phyloP scores from a whole-genome alignment of 2,329 filamentous ascomycete genomes.

The Dactylonectria macrodidyma region DNA sequence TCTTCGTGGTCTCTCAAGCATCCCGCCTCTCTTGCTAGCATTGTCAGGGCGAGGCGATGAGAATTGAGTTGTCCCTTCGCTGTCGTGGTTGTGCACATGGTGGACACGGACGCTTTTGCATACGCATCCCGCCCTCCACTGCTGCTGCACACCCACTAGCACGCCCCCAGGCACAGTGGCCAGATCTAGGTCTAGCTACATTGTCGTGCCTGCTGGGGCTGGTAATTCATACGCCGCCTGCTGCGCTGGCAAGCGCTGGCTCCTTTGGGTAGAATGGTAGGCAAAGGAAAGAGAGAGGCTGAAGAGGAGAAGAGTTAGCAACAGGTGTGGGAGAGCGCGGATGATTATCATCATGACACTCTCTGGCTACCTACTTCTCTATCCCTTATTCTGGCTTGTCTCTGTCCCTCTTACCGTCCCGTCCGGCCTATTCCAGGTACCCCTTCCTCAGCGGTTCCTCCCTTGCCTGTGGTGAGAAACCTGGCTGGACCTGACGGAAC shows the following conservation, averaged over 20 bases:
- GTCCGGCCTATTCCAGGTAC: too few relatives aligned
- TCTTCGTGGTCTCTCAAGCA: constrained; percentile 22
- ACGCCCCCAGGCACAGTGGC: constrained; percentile 14
- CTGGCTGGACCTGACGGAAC: constrained; percentile 15
- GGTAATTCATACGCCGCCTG: constrained; percentile 17
- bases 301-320: not conserved
- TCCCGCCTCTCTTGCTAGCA: constrained; percentile 29
- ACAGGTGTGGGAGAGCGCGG: not conserved
- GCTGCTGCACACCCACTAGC: not conserved
- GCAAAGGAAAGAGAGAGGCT: constrained; percentile 17
- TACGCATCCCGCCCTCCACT: constrained; percentile 18
- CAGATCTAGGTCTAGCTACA: constrained; percentile 8
- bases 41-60: constrained; percentile 26
- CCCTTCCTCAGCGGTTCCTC: constrained; percentile 13
- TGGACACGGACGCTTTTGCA: constrained; percentile 36
- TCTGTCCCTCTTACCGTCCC: constrained; percentile 1
- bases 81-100: constrained; percentile 24
- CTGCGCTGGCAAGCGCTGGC: constrained; percentile 33
- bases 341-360: not conserved
- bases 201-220: not conserved
- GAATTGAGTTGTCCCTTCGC: constrained; percentile 19
- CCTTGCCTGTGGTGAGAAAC: constrained; percentile 16
- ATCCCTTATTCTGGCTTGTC: constrained; percentile 2
- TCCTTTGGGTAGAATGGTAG: constrained; percentile 24
- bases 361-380: not conserved